These are phyloP conservation scores for Dactylellina parvicollis DNA, from an alignment of 2,329 filamentous ascomycete species.

Conservation along the genomic window DNA sequence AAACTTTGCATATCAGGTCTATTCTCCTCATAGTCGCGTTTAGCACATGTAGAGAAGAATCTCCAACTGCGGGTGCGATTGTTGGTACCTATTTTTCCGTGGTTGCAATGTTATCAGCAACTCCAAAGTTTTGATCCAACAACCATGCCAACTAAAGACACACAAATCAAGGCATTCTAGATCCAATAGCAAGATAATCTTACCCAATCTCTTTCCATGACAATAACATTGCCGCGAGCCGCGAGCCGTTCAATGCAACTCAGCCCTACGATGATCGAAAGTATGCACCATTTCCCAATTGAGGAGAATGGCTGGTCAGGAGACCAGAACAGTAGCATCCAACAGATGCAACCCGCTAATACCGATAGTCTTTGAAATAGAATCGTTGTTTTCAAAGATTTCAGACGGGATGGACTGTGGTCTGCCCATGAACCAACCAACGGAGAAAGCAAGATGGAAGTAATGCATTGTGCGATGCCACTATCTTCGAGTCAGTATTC, in stretches of 20 bases:
- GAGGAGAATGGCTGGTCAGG: neutral
- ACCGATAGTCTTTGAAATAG: constrained; percentile 62
- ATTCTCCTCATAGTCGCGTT: constrained; percentile 69
- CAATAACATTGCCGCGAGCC: constrained; percentile 63
- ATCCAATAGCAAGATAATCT: neutral
- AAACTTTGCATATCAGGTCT: constrained; percentile 69
- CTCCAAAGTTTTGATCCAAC: neutral
- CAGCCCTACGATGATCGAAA: constrained; percentile 61
- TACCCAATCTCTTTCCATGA: constrained; percentile 66
- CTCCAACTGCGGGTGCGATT: constrained; percentile 50
- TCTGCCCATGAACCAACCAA: constrained; percentile 64
- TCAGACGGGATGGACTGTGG: constrained; percentile 61
- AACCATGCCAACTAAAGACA: neutral
- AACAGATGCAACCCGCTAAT: constrained; percentile 62
- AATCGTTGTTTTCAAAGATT: constrained; percentile 63
- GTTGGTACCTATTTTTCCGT: constrained; percentile 61
- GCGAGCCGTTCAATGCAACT: constrained; percentile 63
- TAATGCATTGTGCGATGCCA: constrained; percentile 60
- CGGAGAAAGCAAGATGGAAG: constrained; percentile 63
- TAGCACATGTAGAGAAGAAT: constrained; percentile 59
- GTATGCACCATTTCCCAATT: constrained; percentile 56
- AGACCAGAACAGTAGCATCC: constrained; percentile 60
- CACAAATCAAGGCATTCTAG: neutral
- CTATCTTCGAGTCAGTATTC: constrained; percentile 40
- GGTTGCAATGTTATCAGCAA: constrained; percentile 58